A percentile compares a stretch with the other conserved stretches of the same genome.
These are phyloP conservation scores for Syzygium grande DNA, from an alignment of 345 rosid genomes.

Conservation along the genomic window DNA sequence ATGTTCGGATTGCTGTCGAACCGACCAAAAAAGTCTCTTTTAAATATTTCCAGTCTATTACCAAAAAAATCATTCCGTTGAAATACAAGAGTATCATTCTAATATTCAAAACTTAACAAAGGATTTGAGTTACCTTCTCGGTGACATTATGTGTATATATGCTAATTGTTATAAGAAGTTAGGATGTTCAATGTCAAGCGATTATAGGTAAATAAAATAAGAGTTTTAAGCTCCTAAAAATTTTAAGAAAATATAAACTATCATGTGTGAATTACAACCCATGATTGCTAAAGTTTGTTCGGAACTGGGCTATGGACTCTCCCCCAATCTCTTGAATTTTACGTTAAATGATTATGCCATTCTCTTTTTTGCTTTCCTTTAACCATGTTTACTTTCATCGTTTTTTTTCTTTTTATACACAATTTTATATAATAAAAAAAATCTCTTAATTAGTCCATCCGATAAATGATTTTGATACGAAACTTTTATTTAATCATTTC, in stretches of 20 bases:
- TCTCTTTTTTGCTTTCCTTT: not conserved
- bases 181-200: too few species aligned
- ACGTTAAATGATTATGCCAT: not conserved
- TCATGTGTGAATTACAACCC: not conserved
- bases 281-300: not conserved
- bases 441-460: not conserved
- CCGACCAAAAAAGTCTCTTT: not conserved
- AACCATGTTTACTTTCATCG: not conserved
- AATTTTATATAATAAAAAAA: not conserved
- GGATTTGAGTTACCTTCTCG: not conserved
- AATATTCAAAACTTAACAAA: not conserved
- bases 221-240: not conserved
- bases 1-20: rapidly evolving
- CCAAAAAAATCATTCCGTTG: not conserved
- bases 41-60: not conserved
- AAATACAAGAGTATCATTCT: not conserved
- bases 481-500: not conserved
- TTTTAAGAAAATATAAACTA: not conserved
- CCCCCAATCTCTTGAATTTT: not conserved
- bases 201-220: not conserved
- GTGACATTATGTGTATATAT: not conserved
- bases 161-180: too few species aligned
- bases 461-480: not conserved
- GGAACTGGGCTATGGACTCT: not conserved
- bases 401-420: not conserved